phyloP scores from a whole-genome alignment of 192 early-diverging fungal species.

The Coemansia guatemalensis region DNA sequence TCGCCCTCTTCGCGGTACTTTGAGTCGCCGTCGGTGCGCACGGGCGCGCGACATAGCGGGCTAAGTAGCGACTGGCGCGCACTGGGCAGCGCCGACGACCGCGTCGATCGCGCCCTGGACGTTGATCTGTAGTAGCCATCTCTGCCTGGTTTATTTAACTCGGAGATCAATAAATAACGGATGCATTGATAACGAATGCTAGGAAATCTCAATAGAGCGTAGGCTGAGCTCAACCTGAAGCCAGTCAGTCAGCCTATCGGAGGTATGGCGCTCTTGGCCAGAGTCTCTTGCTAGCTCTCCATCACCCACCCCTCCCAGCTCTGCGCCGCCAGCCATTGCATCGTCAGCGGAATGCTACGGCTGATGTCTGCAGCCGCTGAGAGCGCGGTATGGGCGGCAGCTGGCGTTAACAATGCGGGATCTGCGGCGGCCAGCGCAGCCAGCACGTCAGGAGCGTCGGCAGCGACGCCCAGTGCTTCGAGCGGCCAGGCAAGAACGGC shows the following conservation, averaged over 20 bases:
- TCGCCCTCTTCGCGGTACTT: constrained; percentile 37
- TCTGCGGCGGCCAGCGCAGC: constrained; percentile 15
- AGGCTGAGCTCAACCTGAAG: background rate
- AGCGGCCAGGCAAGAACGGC: constrained; percentile 37
- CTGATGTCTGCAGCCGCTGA: constrained; percentile 31
- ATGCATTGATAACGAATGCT: background rate
- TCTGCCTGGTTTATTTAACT: background rate
- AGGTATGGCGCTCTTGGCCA: background rate
- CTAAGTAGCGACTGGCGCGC: constrained; percentile 48
- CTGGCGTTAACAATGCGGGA: constrained; percentile 2
- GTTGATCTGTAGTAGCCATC: constrained; percentile 26
- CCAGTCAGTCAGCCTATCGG: background rate
- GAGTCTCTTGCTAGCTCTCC: background rate
- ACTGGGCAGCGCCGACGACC: constrained; percentile 43
- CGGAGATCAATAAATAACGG: background rate
- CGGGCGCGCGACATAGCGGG: constrained; percentile 21
- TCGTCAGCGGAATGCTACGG: constrained; percentile 35
- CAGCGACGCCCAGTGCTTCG: constrained; percentile 14
- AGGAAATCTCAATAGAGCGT: too few species aligned
- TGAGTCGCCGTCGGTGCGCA: constrained; percentile 47
- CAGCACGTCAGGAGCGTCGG: constrained; percentile 11
- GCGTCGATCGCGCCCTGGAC: constrained; percentile 49
- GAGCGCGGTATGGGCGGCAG: constrained; percentile 16
- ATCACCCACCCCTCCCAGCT: background rate
- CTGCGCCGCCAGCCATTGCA: constrained; percentile 24